A percentile compares a stretch with the other conserved stretches of the same genome.
phyloP scores from a whole-genome alignment of 73 alveolate genomes.

The Tetrahymena thermophila region DNA sequence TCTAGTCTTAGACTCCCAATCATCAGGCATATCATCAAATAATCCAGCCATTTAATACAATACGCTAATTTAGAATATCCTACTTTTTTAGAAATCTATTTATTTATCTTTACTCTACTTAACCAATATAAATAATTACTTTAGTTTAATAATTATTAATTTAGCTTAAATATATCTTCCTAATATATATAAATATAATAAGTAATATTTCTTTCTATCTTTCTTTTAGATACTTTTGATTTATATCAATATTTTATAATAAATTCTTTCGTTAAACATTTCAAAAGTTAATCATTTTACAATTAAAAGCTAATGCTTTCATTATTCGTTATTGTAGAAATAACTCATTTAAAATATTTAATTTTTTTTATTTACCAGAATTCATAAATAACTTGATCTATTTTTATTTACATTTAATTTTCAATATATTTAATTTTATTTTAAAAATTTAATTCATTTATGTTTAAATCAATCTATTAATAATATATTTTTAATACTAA shows the following conservation, averaged over 20 bases:
- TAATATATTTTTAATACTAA: too few relatives aligned
- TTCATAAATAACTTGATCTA: too few relatives aligned
- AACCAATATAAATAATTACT: not conserved
- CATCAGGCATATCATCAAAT: constrained; percentile 46
- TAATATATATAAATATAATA: too few relatives aligned
- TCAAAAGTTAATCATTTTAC: not conserved
- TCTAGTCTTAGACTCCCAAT: constrained; percentile 37
- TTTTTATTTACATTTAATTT: too few relatives aligned
- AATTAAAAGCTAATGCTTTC: not conserved
- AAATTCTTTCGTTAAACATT: not conserved
- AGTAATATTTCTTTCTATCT: not conserved
- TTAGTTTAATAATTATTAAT: not conserved
- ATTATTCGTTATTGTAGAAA: too few relatives aligned
- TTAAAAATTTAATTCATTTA: too few relatives aligned
- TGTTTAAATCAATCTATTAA: too few relatives aligned
- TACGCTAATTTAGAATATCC: not conserved
- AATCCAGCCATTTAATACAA: not conserved
- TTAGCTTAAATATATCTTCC: not conserved
- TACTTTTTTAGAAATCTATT: not conserved
- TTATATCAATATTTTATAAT: not conserved
- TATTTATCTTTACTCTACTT: not conserved
- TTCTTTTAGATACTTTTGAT: not conserved
- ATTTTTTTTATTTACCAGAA: too few relatives aligned
- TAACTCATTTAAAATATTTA: too few relatives aligned
- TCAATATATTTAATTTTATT: too few relatives aligned